Base-by-base conservation (phyloP, 345 rosid genomes). In the Pugionium cornutum region DNA sequence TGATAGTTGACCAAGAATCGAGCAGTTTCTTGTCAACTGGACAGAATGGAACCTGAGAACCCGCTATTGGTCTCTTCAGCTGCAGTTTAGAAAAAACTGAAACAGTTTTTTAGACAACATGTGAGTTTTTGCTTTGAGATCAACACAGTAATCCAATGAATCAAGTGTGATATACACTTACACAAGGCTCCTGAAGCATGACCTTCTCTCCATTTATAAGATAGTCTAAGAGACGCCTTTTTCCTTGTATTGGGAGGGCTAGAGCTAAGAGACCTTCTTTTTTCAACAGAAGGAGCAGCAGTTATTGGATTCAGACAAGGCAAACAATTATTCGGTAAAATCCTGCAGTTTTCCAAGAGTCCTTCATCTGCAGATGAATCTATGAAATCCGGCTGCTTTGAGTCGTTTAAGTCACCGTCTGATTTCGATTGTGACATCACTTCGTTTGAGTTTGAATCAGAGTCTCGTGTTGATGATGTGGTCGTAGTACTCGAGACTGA, bases 141-240 rank as follows among this genome's bases (percentile, higher is more conserved):
- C n/a, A 64, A 27, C 34, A 1, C 0, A 5, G 5, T 46, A 37
- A 36, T 45, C 49, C 34, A 56, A 48, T 33, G 31, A 28, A 62
- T 32, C 40, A 27, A 41, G 26, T 50, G 31, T 2, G 6, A 49
- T 64, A 9, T 40, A 67, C 37, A 81, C 96, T 86, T 65, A 89
- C 98, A 64, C 42, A 76, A 81, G 47, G 84, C 70, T 6, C 85
- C 80, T 69, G 78, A 80, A 65, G 82, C 59, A 75, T 84, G 83
- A 10, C 83, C 98, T 75, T 89, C 97, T 74, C 76, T 88, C 96
- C 89, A 84, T 70, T 83, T 92, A 52, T 89, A 89, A n/a, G 98
- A 83, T 36, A 78, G 81, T 72, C 73, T 83, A 11, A 86, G 68
- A 53, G 85, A 76, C 9, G 78, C 46, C 64, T 78, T 92, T 71